Conservation (phyloP, 768 basidiomycete species). For the Chalciporus chontae region DNA sequence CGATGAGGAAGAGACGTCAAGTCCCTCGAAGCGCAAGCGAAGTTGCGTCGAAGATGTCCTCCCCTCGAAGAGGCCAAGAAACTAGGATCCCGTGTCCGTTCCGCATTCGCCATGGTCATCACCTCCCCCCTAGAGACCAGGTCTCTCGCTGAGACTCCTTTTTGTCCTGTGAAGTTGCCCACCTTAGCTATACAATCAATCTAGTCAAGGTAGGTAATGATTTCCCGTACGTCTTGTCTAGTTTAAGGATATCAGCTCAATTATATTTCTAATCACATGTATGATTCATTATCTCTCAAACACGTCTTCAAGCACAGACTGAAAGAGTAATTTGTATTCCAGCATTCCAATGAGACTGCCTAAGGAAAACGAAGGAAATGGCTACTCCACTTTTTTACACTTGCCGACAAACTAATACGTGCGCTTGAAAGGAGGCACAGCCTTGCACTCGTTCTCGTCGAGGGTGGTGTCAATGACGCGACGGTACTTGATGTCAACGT, state of each 20-base stretch:
- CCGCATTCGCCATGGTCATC: too few relatives aligned
- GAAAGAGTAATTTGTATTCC: constrained; percentile 12
- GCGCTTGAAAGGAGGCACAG: constrained; percentile 97
- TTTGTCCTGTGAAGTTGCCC: not conserved
- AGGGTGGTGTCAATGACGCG: constrained; percentile 80
- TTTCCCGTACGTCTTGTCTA: too few relatives aligned
- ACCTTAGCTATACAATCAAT: not conserved
- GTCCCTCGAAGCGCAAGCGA: constrained; percentile 22
- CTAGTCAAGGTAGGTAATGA: not conserved
- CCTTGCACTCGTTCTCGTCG: constrained; percentile 95
- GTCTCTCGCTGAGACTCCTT: too few relatives aligned
- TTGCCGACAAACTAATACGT: constrained; percentile 53
- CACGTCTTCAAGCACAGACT: not conserved
- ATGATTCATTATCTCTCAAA: not conserved
- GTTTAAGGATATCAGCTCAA: too few relatives aligned
- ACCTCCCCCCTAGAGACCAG: too few relatives aligned
- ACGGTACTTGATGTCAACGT: constrained; percentile 89
- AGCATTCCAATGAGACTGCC: constrained; percentile 7
- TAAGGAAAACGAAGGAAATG: not conserved
- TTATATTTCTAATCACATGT: too few relatives aligned
- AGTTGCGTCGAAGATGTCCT: not conserved
- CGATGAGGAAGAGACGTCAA: not conserved
- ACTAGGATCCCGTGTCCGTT: not conserved
- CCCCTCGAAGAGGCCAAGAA: constrained; percentile 22
- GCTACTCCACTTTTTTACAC: constrained; percentile 8